Evolutionary conservation across 1,284 basidiomycete species (phyloP), one percentile per base, ranked within the genome.

Genomic region (Filobasidium uniguttulatum): DNA sequence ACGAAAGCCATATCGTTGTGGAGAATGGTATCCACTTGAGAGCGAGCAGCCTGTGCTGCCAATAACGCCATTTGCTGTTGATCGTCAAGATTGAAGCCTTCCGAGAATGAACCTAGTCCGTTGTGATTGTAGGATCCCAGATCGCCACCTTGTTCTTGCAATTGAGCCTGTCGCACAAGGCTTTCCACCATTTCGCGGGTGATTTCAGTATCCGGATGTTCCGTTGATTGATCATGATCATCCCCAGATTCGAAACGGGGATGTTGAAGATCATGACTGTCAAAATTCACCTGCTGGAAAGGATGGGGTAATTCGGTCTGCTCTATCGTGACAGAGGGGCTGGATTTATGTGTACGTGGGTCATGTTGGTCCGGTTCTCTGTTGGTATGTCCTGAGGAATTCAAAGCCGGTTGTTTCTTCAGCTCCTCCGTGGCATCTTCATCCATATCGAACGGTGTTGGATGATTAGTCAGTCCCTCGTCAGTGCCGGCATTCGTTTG

Each of bases 291-390:
- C 30, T 49, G 38, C 8, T 19, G 37, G 25, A 44, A 38, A 7
- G 30, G 37, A 47, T 20, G 30, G 26, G 1, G 25, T 7, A 38
- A 26, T n/a, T 19, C 33, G 40, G 28, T 36, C 28, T 43, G 44
- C 14, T 25, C 46, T 41, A 4, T 20, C 33, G 17, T 48, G 37
- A 31, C 23, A 50, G 45, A 8, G 45, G 23, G n/a, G n/a, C n/a
- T 19, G 44, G 48, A 23, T 50, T 40, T 43, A 50, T 44, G 28
- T 50, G n/a, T n/a, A n/a, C 48, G 25, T 50, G 41, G 20, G 48
- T 36, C 17, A 50, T 43, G 22, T 35, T 37, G 41, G 29, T 38
- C 6, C 45, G 37, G 35, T 40, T 45, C n/a, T 46, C 36, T 22
- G 40, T 31, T 19, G 31, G 19, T 35, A 38, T 35, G 36, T 50